These are phyloP conservation scores for Salicornia ramosissima DNA, from an alignment of 148 eudicot species.

Conservation along the genomic window DNA sequence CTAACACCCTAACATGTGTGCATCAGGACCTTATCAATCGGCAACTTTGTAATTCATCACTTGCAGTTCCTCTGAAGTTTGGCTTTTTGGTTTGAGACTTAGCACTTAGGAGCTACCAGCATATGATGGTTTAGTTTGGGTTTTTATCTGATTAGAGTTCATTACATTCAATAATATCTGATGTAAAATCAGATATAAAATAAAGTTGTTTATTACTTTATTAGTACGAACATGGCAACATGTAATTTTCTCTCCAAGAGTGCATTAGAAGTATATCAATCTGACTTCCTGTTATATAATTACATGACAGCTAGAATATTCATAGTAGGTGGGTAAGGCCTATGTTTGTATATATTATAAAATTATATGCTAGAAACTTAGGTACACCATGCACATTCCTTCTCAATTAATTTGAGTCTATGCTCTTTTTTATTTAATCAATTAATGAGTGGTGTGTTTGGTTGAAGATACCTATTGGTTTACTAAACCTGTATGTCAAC, in stretches of 20 bases:
- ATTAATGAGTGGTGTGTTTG: not conserved
- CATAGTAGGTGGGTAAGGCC: not conserved
- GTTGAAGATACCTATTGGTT: slow-evolving; percentile 2
- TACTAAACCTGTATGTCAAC: slow-evolving; percentile 6
- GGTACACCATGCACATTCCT: slow-evolving; percentile 23
- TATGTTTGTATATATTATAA: slow-evolving; percentile 3
- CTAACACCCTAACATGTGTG: no score
- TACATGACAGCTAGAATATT: slow-evolving; percentile 4
- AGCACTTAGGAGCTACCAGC: no score
- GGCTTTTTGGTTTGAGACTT: no score
- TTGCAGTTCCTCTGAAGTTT: not conserved
- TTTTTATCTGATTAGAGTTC: not conserved
- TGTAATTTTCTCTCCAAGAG: not conserved
- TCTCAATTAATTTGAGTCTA: not conserved
- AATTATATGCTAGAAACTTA: slow-evolving; percentile 5
- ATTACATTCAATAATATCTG: not conserved
- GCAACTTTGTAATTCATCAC: not conserved
- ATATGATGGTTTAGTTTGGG: no score
- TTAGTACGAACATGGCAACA: not conserved
- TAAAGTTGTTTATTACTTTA: not conserved
- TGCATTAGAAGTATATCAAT: slow-evolving; percentile 1
- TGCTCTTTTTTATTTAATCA: not conserved
- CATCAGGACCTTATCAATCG: not conserved
- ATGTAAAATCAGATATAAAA: not conserved
- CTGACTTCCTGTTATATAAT: not conserved